phyloP scores from a whole-genome alignment of 305 asterid genomes.

The Fraxinus platypoda region DNA sequence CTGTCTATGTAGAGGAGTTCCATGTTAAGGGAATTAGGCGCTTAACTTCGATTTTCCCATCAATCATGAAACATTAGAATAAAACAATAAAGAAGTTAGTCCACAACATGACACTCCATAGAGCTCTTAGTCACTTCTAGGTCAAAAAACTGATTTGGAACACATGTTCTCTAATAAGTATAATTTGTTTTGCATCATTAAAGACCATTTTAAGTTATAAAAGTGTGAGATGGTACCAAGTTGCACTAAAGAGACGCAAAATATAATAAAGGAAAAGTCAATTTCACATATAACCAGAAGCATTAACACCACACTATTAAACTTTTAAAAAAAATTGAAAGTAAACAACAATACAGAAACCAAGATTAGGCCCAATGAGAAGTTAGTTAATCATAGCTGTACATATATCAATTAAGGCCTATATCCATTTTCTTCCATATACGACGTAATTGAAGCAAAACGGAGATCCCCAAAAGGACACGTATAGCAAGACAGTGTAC shows the following conservation, averaged over 20 bases:
- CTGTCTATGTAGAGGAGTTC: slow-evolving; percentile 45
- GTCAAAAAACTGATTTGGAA: not conserved
- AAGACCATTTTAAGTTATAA: not conserved
- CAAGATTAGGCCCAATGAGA: not conserved
- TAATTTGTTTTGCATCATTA: not conserved
- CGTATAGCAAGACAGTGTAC: no score
- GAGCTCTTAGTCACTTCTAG: not conserved
- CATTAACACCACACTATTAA: not conserved
- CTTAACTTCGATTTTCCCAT: slow-evolving; percentile 88
- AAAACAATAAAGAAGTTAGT: slow-evolving; percentile 14
- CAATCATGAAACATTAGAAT: slow-evolving; percentile 58
- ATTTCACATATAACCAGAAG: slow-evolving; percentile 14
- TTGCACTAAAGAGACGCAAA: not conserved
- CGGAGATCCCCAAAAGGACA: no score
- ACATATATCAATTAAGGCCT: not conserved
- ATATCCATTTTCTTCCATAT: not conserved
- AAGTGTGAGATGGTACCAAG: slow-evolving; percentile 1
- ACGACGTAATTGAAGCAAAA: not conserved
- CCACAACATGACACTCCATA: no score
- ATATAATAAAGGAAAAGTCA: not conserved
- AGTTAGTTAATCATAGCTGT: not conserved
- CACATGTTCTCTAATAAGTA: slow-evolving; percentile 1
- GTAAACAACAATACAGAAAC: not conserved
- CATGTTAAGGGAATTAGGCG: slow-evolving; percentile 97
- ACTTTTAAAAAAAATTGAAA: not conserved